Conservation (phyloP, 2,329 filamentous ascomycete species). For the Fusarium nematophilum region DNA sequence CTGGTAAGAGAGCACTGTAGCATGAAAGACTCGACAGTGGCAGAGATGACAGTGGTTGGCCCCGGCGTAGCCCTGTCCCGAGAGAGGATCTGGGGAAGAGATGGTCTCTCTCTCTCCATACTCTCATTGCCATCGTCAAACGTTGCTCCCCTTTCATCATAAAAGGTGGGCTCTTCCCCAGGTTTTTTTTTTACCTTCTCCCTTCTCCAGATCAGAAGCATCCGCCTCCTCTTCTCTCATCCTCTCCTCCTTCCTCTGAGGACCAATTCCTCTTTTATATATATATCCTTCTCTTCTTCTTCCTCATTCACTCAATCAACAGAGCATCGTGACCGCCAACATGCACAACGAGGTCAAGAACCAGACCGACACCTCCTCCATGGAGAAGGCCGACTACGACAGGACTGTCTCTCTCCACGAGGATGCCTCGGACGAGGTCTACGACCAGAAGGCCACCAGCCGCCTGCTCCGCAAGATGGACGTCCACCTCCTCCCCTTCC, state of each 20-base stretch:
- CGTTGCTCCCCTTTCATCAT: background rate
- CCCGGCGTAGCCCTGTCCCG: conserved; percentile 2
- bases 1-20: conserved; percentile 20
- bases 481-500: conserved; percentile 67
- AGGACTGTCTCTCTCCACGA: conserved; percentile 43
- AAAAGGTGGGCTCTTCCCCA: conserved; percentile 39
- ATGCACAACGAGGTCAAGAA: conserved; percentile 34
- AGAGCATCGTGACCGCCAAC: conserved; percentile 11
- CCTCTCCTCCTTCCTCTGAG: conserved; percentile 17
- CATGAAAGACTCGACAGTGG: background rate
- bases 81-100: conserved; percentile 26
- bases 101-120: background rate
- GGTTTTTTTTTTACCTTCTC: conserved; percentile 10
- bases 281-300: background rate
- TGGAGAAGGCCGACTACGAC: conserved; percentile 44
- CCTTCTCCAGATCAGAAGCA: conserved; percentile 38
- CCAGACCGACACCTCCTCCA: conserved; percentile 39
- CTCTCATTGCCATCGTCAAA: conserved; percentile 2
- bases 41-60: conserved; percentile 18
- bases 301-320: background rate
- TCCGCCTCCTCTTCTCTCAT: conserved; percentile 32
- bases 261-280: conserved; percentile 16
- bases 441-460: conserved; percentile 56
- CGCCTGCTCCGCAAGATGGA: conserved; percentile 65
- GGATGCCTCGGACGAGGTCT: conserved; percentile 39